Conservation (phyloP, 257 asterid species). For the Lycium barbarum region DNA sequence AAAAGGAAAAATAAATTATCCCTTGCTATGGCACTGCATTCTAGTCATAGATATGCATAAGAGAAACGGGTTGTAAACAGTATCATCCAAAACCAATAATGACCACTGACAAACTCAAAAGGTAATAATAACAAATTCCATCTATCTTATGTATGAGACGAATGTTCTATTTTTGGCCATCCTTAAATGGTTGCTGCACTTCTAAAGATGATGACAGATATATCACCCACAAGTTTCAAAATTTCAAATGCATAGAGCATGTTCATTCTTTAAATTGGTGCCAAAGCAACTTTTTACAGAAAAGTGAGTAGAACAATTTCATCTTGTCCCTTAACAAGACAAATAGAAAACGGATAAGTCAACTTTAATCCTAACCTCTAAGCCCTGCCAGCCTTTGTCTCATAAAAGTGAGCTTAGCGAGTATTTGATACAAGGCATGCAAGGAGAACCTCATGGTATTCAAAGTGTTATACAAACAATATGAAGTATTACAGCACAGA, state of each 20-base stretch:
- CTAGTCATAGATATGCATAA: neutral
- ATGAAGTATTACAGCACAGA: neutral
- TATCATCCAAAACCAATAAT: neutral
- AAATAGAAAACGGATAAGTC: neutral
- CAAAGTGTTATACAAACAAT: neutral
- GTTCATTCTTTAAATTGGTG: conserved; percentile 7
- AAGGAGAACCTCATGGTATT: conserved; percentile 12
- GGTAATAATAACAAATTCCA: neutral
- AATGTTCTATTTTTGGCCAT: neutral
- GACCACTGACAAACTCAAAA: neutral
- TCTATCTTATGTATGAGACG: neutral
- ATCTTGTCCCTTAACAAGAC: neutral
- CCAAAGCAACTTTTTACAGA: neutral
- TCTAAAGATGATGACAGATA: neutral
- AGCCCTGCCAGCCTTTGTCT: neutral
- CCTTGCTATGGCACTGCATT: neutral
- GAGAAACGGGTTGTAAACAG: neutral
- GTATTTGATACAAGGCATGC: neutral
- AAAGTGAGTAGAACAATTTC: too few species aligned
- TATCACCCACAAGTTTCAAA: neutral
- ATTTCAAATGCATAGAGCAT: neutral
- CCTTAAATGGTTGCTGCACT: neutral
- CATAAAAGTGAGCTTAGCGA: neutral
- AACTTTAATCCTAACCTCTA: conserved; percentile 10
- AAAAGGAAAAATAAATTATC: conserved; percentile 4